phyloP scores from a whole-genome alignment of 2,329 filamentous ascomycete species.

The Fusarium lyarnte region DNA sequence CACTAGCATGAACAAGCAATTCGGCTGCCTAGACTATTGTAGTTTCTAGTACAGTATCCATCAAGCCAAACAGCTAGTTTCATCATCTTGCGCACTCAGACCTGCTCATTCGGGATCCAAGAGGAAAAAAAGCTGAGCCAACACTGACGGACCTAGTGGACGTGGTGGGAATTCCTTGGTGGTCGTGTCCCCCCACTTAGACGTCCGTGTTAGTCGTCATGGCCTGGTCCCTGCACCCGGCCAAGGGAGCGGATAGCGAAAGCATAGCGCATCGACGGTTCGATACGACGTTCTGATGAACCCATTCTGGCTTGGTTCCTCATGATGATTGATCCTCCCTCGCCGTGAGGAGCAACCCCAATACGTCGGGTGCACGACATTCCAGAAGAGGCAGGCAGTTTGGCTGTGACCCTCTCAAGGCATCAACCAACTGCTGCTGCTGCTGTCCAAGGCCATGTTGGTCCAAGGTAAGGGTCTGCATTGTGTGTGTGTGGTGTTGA shows the following conservation, averaged over 20 bases:
- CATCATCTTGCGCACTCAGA: not conserved
- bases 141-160: not conserved
- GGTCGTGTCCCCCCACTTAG: conserved; percentile 9
- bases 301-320: conserved; percentile 25
- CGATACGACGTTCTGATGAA: conserved; percentile 21
- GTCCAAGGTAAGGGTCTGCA: not conserved
- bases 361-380: conserved; percentile 21
- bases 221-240: conserved; percentile 32
- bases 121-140: not conserved
- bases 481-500: conserved; percentile 1
- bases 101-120: not conserved
- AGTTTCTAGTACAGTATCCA: not conserved
- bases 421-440: not conserved
- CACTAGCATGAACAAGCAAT: conserved; percentile 2
- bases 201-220: conserved; percentile 10
- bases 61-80: conserved; percentile 7
- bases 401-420: not conserved
- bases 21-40: conserved; percentile 10
- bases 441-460: not conserved
- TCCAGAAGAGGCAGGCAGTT: conserved; percentile 19
- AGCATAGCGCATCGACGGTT: conserved; percentile 17
- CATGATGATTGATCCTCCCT: conserved; percentile 14
- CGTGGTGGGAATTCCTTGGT: not conserved
- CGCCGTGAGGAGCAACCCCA: conserved; percentile 18
- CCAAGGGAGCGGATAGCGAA: conserved; percentile 15